A percentile compares a stretch with the other conserved stretches of the same genome.
Evolutionary conservation across 495 filamentous ascomycete genomes (phyloP).

Genomic region (Aspergillus diversus): DNA sequence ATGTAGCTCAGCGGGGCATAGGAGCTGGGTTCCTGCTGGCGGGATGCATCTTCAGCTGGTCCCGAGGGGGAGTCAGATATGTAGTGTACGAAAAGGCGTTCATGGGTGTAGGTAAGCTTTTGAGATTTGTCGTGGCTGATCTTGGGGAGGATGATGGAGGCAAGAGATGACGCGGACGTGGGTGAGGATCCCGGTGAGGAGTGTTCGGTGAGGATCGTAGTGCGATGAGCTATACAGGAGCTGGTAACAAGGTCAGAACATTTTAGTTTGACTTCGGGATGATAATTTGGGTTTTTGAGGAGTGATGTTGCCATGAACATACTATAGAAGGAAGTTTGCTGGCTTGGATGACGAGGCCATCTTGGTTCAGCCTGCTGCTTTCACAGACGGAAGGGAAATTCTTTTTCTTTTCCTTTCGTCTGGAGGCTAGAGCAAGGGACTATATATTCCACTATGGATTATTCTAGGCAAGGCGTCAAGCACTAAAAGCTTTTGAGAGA

Average conservation of each 20-base stretch:
- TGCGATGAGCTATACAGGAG: conserved; percentile 87
- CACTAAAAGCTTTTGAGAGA: not conserved
- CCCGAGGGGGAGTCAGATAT: conserved; percentile 81
- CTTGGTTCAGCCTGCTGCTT: conserved; percentile 18
- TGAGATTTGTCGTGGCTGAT: conserved; percentile 79
- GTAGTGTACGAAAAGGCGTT: conserved; percentile 92
- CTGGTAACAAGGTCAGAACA: conserved; percentile 40
- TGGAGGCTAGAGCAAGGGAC: not conserved
- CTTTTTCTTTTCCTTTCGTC: not conserved
- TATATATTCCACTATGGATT: not conserved
- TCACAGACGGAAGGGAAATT: not conserved
- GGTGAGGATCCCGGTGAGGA: conserved; percentile 73
- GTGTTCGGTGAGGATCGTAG: conserved; percentile 90
- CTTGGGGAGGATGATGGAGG: conserved; percentile 93
- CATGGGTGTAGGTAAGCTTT: conserved; percentile 93
- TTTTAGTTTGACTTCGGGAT: not conserved
- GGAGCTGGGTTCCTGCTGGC: conserved; percentile 46
- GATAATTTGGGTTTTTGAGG: not conserved
- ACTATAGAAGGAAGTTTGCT: conserved; percentile 81
- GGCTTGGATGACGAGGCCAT: conserved; percentile 85
- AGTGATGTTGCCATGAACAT: conserved; percentile 33
- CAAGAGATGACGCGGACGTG: conserved; percentile 77
- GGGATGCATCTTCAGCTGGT: conserved; percentile 35
- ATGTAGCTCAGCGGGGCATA: conserved; percentile 84
- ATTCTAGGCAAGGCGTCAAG: not conserved